Evolutionary conservation across 768 basidiomycete species (phyloP), one percentile per base, ranked within the genome.

Genomic region (Strobilomyces echinocephalus): DNA sequence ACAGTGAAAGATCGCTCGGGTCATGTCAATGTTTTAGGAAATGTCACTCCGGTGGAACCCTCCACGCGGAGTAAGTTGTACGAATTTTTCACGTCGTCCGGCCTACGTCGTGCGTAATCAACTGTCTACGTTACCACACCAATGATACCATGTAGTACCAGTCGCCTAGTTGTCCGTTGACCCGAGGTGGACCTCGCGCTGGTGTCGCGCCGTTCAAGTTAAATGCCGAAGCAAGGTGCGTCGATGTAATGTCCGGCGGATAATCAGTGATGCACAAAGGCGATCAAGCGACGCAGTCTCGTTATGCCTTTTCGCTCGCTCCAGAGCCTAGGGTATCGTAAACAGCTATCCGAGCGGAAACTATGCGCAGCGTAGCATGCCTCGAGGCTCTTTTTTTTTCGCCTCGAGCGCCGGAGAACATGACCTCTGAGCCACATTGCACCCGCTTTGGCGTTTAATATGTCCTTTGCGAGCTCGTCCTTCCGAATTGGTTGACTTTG

Each of bases 341-440:
- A 11, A 18, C 8, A 7, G 18, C 39, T 20, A 39, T 20, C 4
- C 18, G 8, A 39, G 39, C 10, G 39, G 18, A 39, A 9, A 8
- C 39, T 39, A 20, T 18, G 39, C 18, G 39, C 18, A 38, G 4
- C 46, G 39, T 36, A 42, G n/a, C 38, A 4, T 34, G 49, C 51
- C 57, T 59, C 57, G 50, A 47, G 52, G 52, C 52, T 3, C 14
- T 0, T 9, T 8, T 47, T 41, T n/a, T 41, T 41, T n/a, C 36
- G 44, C 58, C 53, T 36, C 18, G 41, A 18, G 5, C 40, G 30
- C 58, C 52, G 49, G 31, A 15, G 35, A 43, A 36, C 20, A 26
- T 24, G 24, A 24, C 24, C 15, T 42, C 21, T 38, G 9, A n/a
- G 40, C 39, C 57, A 53, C 46, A 46, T 35, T 58, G 56, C 41